These are phyloP conservation scores for Wickerhamiella galacta DNA, from an alignment of 805 yeast genomes.

Conservation along the genomic window DNA sequence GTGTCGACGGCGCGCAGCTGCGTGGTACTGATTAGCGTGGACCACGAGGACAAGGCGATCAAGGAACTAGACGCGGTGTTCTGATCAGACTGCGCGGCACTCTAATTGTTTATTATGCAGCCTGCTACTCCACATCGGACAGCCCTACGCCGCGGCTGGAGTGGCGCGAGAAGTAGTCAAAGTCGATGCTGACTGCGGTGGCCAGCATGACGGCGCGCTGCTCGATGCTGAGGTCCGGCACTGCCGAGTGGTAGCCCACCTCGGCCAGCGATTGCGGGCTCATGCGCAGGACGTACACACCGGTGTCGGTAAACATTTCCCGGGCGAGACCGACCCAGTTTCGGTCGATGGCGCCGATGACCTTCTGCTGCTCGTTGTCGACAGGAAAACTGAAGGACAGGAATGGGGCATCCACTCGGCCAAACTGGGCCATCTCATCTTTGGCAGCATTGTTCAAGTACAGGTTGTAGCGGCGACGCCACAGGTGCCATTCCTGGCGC, in stretches of 20 bases:
- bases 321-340: constrained; percentile 93
- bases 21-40: constrained; percentile 36
- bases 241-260: constrained; percentile 36
- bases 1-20: constrained; percentile 45
- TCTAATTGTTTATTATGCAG: too few species aligned
- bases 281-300: constrained; percentile 76
- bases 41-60: neutral
- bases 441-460: constrained; percentile 28
- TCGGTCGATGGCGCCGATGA: constrained; percentile 67
- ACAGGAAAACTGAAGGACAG: constrained; percentile 78
- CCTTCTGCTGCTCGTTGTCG: constrained; percentile 35
- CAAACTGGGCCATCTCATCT: constrained; percentile 56
- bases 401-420: constrained; percentile 73
- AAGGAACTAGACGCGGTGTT: neutral
- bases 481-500: constrained; percentile 84
- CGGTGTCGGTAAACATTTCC: constrained; percentile 87
- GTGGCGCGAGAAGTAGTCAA: constrained; percentile 93
- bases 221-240: constrained; percentile 41
- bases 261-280: constrained; percentile 50
- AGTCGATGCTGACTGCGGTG: constrained; percentile 82
- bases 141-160: constrained; percentile 33
- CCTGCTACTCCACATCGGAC: constrained; percentile 1
- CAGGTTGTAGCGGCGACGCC: constrained; percentile 79
- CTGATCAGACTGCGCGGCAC: too few species aligned
- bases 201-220: constrained; percentile 77